Evolutionary conservation across 768 basidiomycete species (phyloP), one percentile per base, ranked within the genome.

Genomic region (Mycena alexandri): DNA sequence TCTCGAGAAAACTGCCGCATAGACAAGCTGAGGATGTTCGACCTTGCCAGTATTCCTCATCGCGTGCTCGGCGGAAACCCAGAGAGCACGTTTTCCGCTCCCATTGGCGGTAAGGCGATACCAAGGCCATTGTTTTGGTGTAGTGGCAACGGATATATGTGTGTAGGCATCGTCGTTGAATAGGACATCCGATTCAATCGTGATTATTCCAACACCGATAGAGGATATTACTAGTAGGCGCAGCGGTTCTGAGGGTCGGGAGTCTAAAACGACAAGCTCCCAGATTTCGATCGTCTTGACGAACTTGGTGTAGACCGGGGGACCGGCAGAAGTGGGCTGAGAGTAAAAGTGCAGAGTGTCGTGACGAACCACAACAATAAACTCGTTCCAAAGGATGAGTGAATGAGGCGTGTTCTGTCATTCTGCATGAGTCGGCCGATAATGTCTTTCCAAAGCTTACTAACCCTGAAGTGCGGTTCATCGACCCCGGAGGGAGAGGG

Each of bases 401-500:
- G 38, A 38, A 14, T 11, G 38, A 38, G 38, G 38, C 11, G 38
- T 38, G 38, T 9, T 10, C 5, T 16, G 9, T 16, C 34, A 42
- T 6, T 21, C 12, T 14, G 17, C 51, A 29, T 17, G 16, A 42
- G n/a, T 4, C 19, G 1, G 25, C 11, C n/a, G 25, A 11, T 10
- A 38, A 38, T 38, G 9, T 11, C 14, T 38, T 9, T 29, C 29
- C 29, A 29, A 29, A 29, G 29, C 29, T 29, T 14, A 56, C 62
- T 36, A 6, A 63, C 62, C 25, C 62, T 44, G 36, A 44, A 43
- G 25, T 46, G 51, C 0, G 65, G 58, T 17, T 60, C 24, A 47
- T 66, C 58, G 12, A 24, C 53, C 14, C 34, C 61, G 2, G 44
- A 52, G 1, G 61, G 61, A 47, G 52, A 38, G 5, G 63, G 56